Evolutionary conservation across 2,329 filamentous ascomycete genomes (phyloP).

Genomic region (Alternaria atra): DNA sequence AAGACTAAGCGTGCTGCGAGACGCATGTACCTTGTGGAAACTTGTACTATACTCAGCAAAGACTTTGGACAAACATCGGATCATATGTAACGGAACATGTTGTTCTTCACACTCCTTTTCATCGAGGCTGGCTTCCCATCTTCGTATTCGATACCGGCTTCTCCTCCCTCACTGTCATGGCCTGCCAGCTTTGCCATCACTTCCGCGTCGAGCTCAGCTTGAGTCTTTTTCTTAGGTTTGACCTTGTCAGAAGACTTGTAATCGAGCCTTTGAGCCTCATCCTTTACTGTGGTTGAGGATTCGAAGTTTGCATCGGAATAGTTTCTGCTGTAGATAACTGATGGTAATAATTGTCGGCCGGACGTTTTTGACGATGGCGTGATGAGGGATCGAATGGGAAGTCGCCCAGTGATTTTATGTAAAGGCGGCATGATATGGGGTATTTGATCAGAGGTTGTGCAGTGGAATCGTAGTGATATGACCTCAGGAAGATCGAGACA

Average conservation of each 20-base stretch:
- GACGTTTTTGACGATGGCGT: not conserved
- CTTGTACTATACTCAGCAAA: not conserved
- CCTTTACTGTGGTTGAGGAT: not conserved
- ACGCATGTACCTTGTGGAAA: not conserved
- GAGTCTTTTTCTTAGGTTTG: slow-evolving; percentile 60
- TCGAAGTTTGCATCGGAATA: slow-evolving; percentile 14
- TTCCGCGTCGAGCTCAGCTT: slow-evolving; percentile 72
- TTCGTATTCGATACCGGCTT: slow-evolving; percentile 77
- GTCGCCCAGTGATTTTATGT: not conserved
- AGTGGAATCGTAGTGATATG: not conserved
- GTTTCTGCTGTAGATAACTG: not conserved
- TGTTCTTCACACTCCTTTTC: slow-evolving; percentile 77
- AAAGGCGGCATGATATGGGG: not conserved
- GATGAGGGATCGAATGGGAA: not conserved
- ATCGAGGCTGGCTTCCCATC: slow-evolving; percentile 75
- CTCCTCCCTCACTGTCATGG: slow-evolving; percentile 74
- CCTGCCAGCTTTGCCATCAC: slow-evolving; percentile 71
- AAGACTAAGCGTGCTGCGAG: not conserved
- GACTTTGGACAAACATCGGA: not conserved
- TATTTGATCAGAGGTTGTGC: not conserved
- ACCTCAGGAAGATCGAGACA: not conserved
- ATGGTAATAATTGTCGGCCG: not conserved
- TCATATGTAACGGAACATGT: slow-evolving; percentile 77
- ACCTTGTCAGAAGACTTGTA: slow-evolving; percentile 22
- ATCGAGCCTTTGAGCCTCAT: slow-evolving; percentile 18